These are phyloP conservation scores for Chaetomium fimeti DNA, from an alignment of 495 filamentous ascomycete species.

Conservation along the genomic window DNA sequence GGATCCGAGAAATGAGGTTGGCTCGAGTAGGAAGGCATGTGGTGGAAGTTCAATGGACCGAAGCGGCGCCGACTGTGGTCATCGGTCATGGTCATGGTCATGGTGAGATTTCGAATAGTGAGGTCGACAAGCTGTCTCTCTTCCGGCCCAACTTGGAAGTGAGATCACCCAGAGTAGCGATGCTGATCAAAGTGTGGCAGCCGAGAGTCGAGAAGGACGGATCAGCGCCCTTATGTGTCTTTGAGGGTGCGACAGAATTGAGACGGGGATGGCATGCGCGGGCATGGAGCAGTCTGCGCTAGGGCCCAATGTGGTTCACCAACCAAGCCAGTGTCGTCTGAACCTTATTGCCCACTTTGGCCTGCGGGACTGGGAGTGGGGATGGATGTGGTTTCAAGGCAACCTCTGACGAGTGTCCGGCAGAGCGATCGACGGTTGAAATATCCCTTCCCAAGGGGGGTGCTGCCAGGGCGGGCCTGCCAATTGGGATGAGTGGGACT, in stretches of 20 bases:
- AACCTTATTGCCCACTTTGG: constrained; percentile 46
- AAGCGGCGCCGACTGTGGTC: constrained; percentile 73
- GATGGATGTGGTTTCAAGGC: constrained; percentile 40
- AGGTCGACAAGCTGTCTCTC: constrained; percentile 23
- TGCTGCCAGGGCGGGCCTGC: constrained; percentile 35
- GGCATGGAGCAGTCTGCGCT: constrained; percentile 34
- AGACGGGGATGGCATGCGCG: constrained; percentile 28
- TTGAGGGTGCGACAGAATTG: constrained; percentile 40
- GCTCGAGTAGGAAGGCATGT: constrained; percentile 58
- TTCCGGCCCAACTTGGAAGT: constrained; percentile 21
- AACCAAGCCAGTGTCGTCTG: constrained; percentile 40
- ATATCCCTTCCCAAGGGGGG: constrained; percentile 40
- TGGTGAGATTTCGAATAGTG: constrained; percentile 41
- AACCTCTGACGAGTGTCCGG: constrained; percentile 47
- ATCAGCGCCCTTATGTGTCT: constrained; percentile 78
- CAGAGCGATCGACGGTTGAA: constrained; percentile 47
- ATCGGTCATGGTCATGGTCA: constrained; percentile 82
- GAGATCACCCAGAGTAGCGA: constrained; percentile 16
- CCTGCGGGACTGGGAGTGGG: constrained; percentile 45
- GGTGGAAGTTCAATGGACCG: constrained; percentile 77
- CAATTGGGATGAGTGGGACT: constrained; percentile 31
- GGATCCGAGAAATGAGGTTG: constrained; percentile 90
- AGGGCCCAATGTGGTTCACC: constrained; percentile 42
- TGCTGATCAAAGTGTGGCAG: constrained; percentile 28
- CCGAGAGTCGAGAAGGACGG: constrained; percentile 53